Base-by-base conservation (phyloP, 1,284 basidiomycete genomes). In the Paramarasmius palmivorus region DNA sequence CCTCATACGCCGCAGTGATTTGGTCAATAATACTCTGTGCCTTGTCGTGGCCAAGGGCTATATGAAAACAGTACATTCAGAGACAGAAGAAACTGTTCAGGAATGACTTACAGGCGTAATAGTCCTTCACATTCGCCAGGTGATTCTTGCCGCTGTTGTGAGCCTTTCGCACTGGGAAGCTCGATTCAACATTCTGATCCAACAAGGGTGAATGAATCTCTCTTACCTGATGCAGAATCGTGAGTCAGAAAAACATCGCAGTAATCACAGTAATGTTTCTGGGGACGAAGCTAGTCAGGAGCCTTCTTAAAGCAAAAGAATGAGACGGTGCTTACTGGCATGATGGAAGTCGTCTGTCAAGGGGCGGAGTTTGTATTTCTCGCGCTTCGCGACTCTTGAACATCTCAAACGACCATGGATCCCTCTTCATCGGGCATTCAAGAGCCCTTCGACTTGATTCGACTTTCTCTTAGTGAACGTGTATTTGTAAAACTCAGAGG, bases 81-180 rank as follows among this genome's bases (percentile, higher is more conserved):
- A 57, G 47, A 49, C 52, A 46, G 35, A 44, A 37, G 50, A 25
- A 25, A 22, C 12, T 45, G 20, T 47, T 10, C 26, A 52, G 15
- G 15, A 22, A 29, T 41, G 38, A 68, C 89, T 58, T 61, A 94
- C 92, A 93, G 26, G 93, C 92, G 73, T 98, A 99, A 71, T 98
- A 99, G 65, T 99, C 96, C 60, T 94, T 80, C 57, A 99, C 96
- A 68, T 99, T 99, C 49, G 93, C 81, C 39, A 98, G 81, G 68
- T 99, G 96, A 73, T 99, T 99, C 56, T 95, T 82, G 57, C 96
- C 96, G 59, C 88, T 93, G 74, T 98, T 98, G 73, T 99, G 96
- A 45, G 96, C 96, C 73, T 98, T 98, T 60, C 96, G 91, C 34
- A 98, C 96, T 93, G 68, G 36, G 53, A 46, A 52, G 50, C 52